These are phyloP conservation scores for Penicillium digitatum DNA, from an alignment of 2,329 filamentous ascomycete species.

Conservation along the genomic window DNA sequence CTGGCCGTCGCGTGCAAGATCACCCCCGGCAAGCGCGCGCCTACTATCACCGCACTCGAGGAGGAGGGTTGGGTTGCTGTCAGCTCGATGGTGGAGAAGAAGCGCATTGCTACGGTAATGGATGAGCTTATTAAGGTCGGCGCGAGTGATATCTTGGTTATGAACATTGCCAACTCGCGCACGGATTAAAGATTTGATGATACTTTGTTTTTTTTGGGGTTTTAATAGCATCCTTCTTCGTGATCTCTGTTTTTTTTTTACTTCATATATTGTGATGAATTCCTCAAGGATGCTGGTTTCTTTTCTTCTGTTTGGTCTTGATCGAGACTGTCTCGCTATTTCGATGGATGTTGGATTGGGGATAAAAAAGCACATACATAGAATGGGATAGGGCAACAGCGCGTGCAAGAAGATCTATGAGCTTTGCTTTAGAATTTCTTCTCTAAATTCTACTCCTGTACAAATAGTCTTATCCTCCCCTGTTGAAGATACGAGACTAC, in stretches of 20 bases:
- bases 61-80: constrained; percentile 93
- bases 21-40: constrained; percentile 89
- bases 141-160: constrained; percentile 78
- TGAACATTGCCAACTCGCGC: constrained; percentile 78
- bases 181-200: constrained; percentile 34
- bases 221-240: constrained; percentile 6
- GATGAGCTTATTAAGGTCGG: constrained; percentile 73
- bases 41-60: constrained; percentile 85
- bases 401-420: constrained; percentile 9
- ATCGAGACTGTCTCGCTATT: constrained; percentile 4
- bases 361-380: constrained; percentile 17
- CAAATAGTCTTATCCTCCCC: background rate
- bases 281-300: background rate
- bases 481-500: background rate
- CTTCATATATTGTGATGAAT: background rate
- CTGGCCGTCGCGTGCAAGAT: constrained; percentile 67
- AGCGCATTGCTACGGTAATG: constrained; percentile 79
- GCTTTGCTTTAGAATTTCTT: background rate
- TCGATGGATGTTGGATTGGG: background rate
- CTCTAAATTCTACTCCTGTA: background rate
- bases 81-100: constrained; percentile 87
- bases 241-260: constrained; percentile 1
- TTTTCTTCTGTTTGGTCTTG: constrained; percentile 5
- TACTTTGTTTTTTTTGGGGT: background rate
- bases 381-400: constrained; percentile 17